Evolutionary conservation across 2,329 filamentous ascomycete species (phyloP).

Genomic region (Aspergillus versicolor): DNA sequence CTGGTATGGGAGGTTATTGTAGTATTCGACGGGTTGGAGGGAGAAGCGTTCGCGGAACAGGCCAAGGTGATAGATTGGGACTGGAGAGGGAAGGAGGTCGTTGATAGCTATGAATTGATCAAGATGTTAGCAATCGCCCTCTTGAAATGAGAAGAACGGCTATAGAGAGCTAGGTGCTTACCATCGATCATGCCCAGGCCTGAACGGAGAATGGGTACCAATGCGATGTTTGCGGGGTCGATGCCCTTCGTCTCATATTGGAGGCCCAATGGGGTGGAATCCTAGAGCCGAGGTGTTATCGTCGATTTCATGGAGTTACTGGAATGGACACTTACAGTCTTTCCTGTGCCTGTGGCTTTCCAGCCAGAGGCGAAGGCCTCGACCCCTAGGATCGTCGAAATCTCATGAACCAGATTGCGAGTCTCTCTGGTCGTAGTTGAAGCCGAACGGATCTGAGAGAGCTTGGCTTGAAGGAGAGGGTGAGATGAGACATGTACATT

Average conservation of each 20-base stretch:
- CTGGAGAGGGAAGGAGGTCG: conserved; percentile 74
- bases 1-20: conserved; percentile 86
- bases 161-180: conserved; percentile 29
- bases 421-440: conserved; percentile 71
- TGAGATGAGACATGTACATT: conserved; percentile 77
- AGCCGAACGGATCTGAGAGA: conserved; percentile 80
- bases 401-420: conserved; percentile 80
- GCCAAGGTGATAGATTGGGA: conserved; percentile 88
- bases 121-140: neutral
- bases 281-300: conserved; percentile 49
- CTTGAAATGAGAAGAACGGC: neutral
- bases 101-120: conserved; percentile 59
- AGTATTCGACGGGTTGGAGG: conserved; percentile 90
- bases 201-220: conserved; percentile 90
- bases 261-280: conserved; percentile 74
- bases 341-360: conserved; percentile 54
- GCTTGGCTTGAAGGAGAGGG: conserved; percentile 82
- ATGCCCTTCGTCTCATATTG: conserved; percentile 67
- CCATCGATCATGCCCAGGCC: conserved; percentile 89
- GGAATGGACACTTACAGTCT: conserved; percentile 55
- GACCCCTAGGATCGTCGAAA: conserved; percentile 75
- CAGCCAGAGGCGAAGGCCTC: conserved; percentile 73
- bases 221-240: conserved; percentile 66
- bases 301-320: neutral
- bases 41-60: conserved; percentile 89